These are phyloP conservation scores for Lepidium campestre DNA, from an alignment of 441 rosid genomes.

Conservation along the genomic window DNA sequence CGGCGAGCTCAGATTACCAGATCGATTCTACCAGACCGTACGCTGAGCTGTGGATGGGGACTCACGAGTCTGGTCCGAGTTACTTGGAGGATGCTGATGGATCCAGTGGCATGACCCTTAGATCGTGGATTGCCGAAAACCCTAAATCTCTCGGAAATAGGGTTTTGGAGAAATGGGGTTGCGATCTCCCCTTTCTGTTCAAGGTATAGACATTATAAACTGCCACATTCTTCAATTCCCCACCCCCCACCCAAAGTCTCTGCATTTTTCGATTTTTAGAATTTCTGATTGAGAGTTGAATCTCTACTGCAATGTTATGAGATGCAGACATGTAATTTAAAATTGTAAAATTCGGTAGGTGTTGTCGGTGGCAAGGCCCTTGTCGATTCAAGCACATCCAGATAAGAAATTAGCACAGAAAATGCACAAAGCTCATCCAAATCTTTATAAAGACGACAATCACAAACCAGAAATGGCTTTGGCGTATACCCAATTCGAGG, in stretches of 20 bases:
- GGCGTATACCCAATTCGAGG: slow-evolving; percentile 86
- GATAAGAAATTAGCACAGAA: slow-evolving; percentile 73
- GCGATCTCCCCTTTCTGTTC: slow-evolving; percentile 77
- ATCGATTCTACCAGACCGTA: slow-evolving; percentile 48
- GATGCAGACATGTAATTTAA: background rate
- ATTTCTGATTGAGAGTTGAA: background rate
- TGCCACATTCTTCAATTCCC: background rate
- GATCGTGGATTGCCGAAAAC: slow-evolving; percentile 55
- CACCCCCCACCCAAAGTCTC: background rate
- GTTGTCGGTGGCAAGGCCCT: slow-evolving; percentile 81
- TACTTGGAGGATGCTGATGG: slow-evolving; percentile 36
- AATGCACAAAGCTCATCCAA: slow-evolving; percentile 71
- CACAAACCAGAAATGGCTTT: slow-evolving; percentile 99
- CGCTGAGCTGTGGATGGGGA: slow-evolving; percentile 71
- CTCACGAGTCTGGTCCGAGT: slow-evolving; percentile 77
- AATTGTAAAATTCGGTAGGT: slow-evolving; percentile 37
- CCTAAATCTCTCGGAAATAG: slow-evolving; percentile 58
- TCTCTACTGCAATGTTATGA: background rate
- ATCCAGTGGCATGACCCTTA: slow-evolving; percentile 37
- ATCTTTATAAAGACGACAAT: slow-evolving; percentile 78
- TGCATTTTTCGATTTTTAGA: background rate
- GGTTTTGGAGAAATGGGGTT: slow-evolving; percentile 72
- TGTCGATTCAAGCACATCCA: slow-evolving; percentile 97
- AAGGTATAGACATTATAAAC: slow-evolving; percentile 41
- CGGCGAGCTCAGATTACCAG: slow-evolving; percentile 44